Evolutionary conservation across 352 stramenopile species (phyloP), one percentile per base, ranked within the genome.

Genomic region (Albugo laibachii): DNA sequence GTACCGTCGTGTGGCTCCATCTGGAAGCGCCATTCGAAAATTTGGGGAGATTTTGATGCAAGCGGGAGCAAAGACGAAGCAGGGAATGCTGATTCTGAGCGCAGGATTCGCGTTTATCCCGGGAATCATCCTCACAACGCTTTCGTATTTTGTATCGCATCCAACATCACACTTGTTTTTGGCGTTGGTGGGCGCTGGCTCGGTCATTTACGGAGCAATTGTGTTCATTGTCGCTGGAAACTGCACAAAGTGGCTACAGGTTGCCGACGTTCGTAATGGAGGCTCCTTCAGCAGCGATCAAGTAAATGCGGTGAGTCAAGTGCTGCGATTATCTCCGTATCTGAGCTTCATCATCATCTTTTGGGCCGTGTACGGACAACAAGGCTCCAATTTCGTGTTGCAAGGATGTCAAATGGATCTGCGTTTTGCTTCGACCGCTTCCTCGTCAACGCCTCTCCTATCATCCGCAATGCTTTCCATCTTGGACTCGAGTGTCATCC

Each of bases 331-430:
- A 5, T 71, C 77, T 47, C 76, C 79, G 40, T 92, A 84, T 43
- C 53, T 92, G 47, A 80, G 74, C 34, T 66, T 83, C 11, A 76
- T 88, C 48, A 83, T 92, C 49, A 66, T 85, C 20, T 92, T 92
- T 52, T 89, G 77, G 73, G 69, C 72, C 0, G 72, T 86, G 11
- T 89, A 92, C 58, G 74, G 62, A 15, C 77, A 91, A 57, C 79
- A 83, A 62, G 69, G 57, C 41, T 83, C 78, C 39, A 89, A 91
- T 50, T 92, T 88, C 47, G 65, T 84, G 36, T 57, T 89, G 2
- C 79, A 91, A 54, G 83, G 80, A 36, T 95, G 83, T 48, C 81
- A 94, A 54, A 94, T 95, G 81, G 80, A 95, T 41, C 55, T 95
- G 35, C 76, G 78, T 5, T 44, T 92, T 3, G 53, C 67, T 43